Evolutionary conservation across 2,329 filamentous ascomycete species (phyloP).

Genomic region (Cadophora malorum): DNA sequence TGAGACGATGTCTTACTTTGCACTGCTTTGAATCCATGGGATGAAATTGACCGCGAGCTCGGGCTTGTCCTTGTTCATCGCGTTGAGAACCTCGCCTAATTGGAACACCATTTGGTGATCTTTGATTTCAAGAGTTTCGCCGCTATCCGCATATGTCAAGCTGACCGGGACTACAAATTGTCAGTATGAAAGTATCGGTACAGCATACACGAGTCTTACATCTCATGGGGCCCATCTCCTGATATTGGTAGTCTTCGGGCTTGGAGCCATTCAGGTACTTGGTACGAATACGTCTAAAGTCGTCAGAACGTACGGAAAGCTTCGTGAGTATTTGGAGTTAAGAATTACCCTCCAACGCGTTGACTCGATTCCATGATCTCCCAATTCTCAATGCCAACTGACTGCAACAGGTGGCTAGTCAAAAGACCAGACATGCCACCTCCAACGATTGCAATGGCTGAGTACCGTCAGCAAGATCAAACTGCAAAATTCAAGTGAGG

Average conservation of each 20-base stretch:
- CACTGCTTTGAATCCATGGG: conserved; percentile 62
- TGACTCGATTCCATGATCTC: conserved; percentile 66
- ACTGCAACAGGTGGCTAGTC: conserved; percentile 54
- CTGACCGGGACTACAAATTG: conserved; percentile 52
- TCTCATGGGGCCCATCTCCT: conserved; percentile 61
- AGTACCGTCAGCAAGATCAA: neutral
- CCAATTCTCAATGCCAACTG: conserved; percentile 58
- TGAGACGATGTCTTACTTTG: conserved; percentile 48
- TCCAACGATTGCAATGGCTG: conserved; percentile 65
- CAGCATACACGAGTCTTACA: neutral
- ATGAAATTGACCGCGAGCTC: conserved; percentile 49
- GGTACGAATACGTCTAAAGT: conserved; percentile 62
- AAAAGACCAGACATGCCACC: conserved; percentile 71
- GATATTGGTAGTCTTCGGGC: conserved; percentile 69
- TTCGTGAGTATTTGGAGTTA: neutral
- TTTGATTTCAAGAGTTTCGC: conserved; percentile 55
- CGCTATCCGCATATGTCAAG: conserved; percentile 43
- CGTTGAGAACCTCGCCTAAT: conserved; percentile 64
- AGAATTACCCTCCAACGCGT: conserved; percentile 57
- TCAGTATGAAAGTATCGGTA: neutral
- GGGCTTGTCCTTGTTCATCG: conserved; percentile 54
- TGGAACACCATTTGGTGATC: conserved; percentile 72
- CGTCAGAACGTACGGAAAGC: neutral
- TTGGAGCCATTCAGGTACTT: conserved; percentile 62
- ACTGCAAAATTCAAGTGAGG: neutral